Evolutionary conservation across 2,329 filamentous ascomycete genomes (phyloP), one percentile per base, ranked within the genome.

Genomic region (Diplodia scrobiculata): DNA sequence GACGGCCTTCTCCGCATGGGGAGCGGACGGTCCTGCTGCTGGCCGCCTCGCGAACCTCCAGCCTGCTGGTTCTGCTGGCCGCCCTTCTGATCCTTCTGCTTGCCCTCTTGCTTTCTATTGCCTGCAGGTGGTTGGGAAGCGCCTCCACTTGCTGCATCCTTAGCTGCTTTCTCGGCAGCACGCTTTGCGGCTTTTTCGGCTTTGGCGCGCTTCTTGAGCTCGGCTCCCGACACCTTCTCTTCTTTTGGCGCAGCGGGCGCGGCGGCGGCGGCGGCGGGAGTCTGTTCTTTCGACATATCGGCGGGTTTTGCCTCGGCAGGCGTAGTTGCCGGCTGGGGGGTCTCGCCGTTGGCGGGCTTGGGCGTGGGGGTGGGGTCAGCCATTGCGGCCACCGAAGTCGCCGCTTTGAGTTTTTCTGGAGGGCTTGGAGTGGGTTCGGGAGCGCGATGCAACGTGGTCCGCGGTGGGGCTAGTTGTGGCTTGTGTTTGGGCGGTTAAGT

Each of bases 181-280:
- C 94, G 86, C 68, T 91, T 85, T 54, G 92, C 92, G 63, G 91
- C 90, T 81, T 97, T 98, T 76, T 97, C 94, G 36, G 91, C 93
- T 77, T 97, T 94, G 68, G 90, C 89, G 76, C 87, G 88, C 73
- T 93, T 94, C 80, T 98, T 98, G 73, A 96, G 76, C 78, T 96
- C 90, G 21, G 91, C 92, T 41, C 85, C 84, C 1, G 90, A 87
- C 36, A 91, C 81, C 76, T 91, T 90, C 72, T 76, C 72, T 53
- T 77, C 73, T 17, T 36, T 50, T 19, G 58, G 27, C 19, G 69
- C 69, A 13, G 69, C 69, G 1, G 55, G 17, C 0, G 45, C n/a
- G 4, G 41, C 21, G 1, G 7, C 38, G 21, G 55, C n/a, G 19
- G 55, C 55, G 13, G 29, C 41, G 13, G 45, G 38, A 5, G n/a